These are phyloP conservation scores for Metschnikowia shivogae DNA, from an alignment of 805 yeast genomes.

Conservation along the genomic window DNA sequence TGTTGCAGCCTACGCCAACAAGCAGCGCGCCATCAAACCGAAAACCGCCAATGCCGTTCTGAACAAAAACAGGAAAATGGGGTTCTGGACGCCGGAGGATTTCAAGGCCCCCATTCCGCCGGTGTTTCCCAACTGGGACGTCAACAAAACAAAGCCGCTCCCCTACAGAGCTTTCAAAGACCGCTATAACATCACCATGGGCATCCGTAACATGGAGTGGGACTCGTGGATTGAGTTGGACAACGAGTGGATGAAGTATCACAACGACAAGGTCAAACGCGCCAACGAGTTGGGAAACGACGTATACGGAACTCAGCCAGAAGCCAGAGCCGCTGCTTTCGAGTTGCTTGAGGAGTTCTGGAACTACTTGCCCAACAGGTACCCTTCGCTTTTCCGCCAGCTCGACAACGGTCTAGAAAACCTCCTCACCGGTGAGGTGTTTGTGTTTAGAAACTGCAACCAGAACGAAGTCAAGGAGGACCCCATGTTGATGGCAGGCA, in stretches of 20 bases:
- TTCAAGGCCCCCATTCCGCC: slow-evolving; percentile 48
- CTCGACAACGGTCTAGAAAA: slow-evolving; percentile 48
- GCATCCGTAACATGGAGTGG: slow-evolving; percentile 59
- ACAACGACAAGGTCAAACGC: slow-evolving; percentile 49
- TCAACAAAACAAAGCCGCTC: slow-evolving; percentile 46
- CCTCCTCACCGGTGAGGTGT: slow-evolving; percentile 50
- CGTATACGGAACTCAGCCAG: slow-evolving; percentile 47
- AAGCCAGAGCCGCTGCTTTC: slow-evolving; percentile 50
- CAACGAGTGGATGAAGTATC: slow-evolving; percentile 58
- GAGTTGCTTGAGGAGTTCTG: slow-evolving; percentile 54
- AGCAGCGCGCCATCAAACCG: slow-evolving; percentile 1
- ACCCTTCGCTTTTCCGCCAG: slow-evolving; percentile 49
- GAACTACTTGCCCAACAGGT: slow-evolving; percentile 51
- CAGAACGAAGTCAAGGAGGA: slow-evolving; percentile 31
- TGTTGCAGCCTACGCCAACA: slow-evolving; percentile 6
- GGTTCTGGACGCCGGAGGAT: slow-evolving; percentile 52
- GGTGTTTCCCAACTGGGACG: slow-evolving; percentile 47
- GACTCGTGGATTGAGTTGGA: slow-evolving; percentile 65
- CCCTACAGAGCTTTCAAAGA: slow-evolving; percentile 69
- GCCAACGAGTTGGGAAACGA: slow-evolving; percentile 44
- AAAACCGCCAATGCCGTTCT: slow-evolving; percentile 1
- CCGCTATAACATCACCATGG: slow-evolving; percentile 65
- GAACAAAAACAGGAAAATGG: slow-evolving; percentile 45
- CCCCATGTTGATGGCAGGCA: slow-evolving; percentile 56
- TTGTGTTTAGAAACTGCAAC: slow-evolving; percentile 24